Conservation (phyloP, 2,329 filamentous ascomycete species). For the Truncatella angustata region DNA sequence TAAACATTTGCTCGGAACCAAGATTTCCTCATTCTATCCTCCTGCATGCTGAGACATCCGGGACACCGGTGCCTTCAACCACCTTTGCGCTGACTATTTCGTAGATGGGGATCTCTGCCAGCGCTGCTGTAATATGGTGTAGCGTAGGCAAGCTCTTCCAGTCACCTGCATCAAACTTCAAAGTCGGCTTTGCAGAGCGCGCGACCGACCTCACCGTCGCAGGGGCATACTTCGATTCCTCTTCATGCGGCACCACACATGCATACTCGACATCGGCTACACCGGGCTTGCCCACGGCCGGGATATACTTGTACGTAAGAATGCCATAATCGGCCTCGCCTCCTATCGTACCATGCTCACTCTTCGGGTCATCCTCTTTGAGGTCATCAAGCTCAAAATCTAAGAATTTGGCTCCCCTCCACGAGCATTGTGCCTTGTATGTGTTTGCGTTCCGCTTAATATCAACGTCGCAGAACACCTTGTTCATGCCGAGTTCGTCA, state of each 20-base stretch:
- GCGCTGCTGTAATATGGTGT: conserved; percentile 51
- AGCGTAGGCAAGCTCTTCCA: conserved; percentile 58
- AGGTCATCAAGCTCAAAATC: conserved; percentile 35
- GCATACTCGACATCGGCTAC: conserved; percentile 55
- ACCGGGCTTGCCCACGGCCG: conserved; percentile 48
- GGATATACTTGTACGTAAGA: conserved; percentile 57
- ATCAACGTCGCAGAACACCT: conserved; percentile 52
- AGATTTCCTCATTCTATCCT: conserved; percentile 14
- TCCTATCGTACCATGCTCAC: conserved; percentile 21
- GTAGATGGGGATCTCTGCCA: conserved; percentile 57
- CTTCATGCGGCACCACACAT: conserved; percentile 33
- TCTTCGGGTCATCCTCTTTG: conserved; percentile 21
- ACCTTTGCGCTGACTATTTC: conserved; percentile 54
- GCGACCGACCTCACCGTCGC: conserved; percentile 29
- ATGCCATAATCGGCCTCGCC: conserved; percentile 41
- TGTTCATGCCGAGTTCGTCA: conserved; percentile 63
- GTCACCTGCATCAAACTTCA: conserved; percentile 48
- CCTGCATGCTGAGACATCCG: conserved; percentile 36
- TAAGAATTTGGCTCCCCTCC: conserved; percentile 40
- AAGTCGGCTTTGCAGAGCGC: conserved; percentile 37
- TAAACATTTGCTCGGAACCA: no score
- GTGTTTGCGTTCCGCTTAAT: conserved; percentile 31
- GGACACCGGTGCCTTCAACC: conserved; percentile 51
- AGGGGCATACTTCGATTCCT: conserved; percentile 30
- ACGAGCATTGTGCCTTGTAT: conserved; percentile 37